Conservation (phyloP, 164 flowering plant species). For the Malania oleifera region DNA sequence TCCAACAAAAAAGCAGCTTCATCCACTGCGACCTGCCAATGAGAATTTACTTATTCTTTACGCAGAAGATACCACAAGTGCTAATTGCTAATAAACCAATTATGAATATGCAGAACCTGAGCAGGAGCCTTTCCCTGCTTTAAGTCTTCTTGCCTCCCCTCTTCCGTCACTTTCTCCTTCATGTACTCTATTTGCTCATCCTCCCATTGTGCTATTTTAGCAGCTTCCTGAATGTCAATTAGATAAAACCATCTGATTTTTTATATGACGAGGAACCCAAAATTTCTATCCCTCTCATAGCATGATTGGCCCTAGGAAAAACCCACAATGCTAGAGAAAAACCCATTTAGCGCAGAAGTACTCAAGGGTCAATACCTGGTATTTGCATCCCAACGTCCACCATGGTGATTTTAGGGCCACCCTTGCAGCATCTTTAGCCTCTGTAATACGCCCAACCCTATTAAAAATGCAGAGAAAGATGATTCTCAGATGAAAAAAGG, state of each 20-base stretch:
- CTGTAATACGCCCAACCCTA: conserved; percentile 75
- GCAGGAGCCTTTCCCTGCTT: conserved; percentile 73
- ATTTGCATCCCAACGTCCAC: conserved; percentile 94
- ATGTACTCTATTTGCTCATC: conserved; percentile 83
- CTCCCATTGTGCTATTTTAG: conserved; percentile 79
- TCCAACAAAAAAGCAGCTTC: conserved; percentile 93
- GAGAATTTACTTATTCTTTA: neutral
- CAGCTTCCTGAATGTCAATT: conserved; percentile 57
- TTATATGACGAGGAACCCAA: too few species aligned
- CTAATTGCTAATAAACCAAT: neutral
- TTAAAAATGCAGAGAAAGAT: neutral
- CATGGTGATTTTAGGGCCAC: conserved; percentile 88
- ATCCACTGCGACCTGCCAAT: conserved; percentile 70
- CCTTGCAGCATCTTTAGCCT: conserved; percentile 94
- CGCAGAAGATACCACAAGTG: too few species aligned
- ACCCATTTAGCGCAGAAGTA: too few species aligned
- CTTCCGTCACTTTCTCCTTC: conserved; percentile 69
- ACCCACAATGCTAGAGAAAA: too few species aligned
- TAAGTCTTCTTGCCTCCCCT: conserved; percentile 71
- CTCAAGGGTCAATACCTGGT: conserved; percentile 40
- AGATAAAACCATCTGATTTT: too few species aligned
- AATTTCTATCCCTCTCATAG: too few species aligned
- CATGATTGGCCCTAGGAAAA: too few species aligned
- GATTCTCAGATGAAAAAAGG: conserved; percentile 3
- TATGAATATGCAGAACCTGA: conserved; percentile 44